Percentiles rank a stretch among this genome's conserved stretches.
phyloP scores from a whole-genome alignment of 345 rosid genomes.

The Arabidopsis suecica region DNA sequence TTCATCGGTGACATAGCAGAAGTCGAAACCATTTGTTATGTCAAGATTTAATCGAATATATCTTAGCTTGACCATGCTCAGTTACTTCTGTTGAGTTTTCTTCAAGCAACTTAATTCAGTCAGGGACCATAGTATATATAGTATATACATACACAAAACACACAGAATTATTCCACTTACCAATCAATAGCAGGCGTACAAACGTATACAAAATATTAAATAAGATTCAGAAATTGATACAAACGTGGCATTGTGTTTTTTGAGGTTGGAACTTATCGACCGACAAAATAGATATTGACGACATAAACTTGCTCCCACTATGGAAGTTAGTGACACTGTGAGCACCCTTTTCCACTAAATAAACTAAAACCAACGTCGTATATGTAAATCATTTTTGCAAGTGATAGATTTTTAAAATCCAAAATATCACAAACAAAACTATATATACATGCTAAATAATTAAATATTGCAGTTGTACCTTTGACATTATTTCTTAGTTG shows the following conservation, averaged over 20 bases:
- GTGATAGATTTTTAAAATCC: background rate
- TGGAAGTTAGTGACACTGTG: slow-evolving; percentile 15
- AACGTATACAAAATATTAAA: background rate
- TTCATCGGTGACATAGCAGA: slow-evolving; percentile 29
- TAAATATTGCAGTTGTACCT: background rate
- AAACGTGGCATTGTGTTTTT: slow-evolving; percentile 19
- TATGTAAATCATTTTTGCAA: background rate
- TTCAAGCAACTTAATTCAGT: slow-evolving; percentile 20
- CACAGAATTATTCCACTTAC: slow-evolving; percentile 7
- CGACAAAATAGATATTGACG: slow-evolving; percentile 26
- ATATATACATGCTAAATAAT: no score
- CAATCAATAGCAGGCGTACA: slow-evolving; percentile 19
- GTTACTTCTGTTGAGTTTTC: slow-evolving; percentile 25
- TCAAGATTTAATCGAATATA: slow-evolving; percentile 10
- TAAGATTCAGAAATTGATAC: slow-evolving; percentile 18
- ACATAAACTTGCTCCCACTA: slow-evolving; percentile 25
- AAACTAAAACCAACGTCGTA: background rate
- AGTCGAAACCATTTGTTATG: slow-evolving; percentile 20
- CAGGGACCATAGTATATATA: slow-evolving; percentile 26
- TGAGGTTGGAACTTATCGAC: slow-evolving; percentile 20
- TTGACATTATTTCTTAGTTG: background rate
- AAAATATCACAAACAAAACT: background rate
- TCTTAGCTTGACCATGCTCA: slow-evolving; percentile 28
- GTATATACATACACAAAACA: background rate
- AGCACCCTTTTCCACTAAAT: background rate